Base-by-base conservation (phyloP, 2,329 filamentous ascomycete genomes). In the Pestalotiopsis fici region DNA sequence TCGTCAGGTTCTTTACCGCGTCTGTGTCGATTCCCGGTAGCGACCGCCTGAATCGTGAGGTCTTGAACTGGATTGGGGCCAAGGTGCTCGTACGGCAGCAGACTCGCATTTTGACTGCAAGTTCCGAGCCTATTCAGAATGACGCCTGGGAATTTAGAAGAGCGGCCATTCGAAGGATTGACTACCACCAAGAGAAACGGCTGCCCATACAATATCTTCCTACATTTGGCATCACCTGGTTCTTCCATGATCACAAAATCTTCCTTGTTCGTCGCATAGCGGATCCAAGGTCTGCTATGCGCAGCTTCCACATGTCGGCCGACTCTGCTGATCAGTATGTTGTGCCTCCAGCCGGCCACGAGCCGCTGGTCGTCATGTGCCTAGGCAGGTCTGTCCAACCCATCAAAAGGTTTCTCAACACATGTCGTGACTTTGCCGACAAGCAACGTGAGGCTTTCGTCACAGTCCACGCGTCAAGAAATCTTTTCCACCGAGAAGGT, bases 321-420 rank as follows among this genome's bases (percentile, higher is more conserved):
- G 68, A 71, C 9, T 73, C 72, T 0, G 73, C 77, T 0, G 76
- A 78, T 37, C 78, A 81, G 68, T 80, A 78, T 59, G 69, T 72
- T 0, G 75, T 75, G 4, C 75, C 78, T 0, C 78, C 78, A 0
- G 72, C 75, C 12, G 79, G 79, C 35, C 70, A 76, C n/a, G 79
- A 81, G 68, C 79, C 78, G 18, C 74, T 81, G 18, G 74, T 81
- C 4, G 72, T 82, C 37, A 79, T 81, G 74, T 80, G 79, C 43
- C 69, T 82, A 0, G 79, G 80, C 5, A 75, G 80, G 18, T 78
- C 76, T 3, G 72, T 74, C 4, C 64, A 69, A 4, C 77, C 78
- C 1, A 75, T 79, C 63, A 78, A 76, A 65, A 64, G 50, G 0
- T 75, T 80, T 23, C 71, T 80, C 11, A 67, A 74, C 57, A 69